These are phyloP conservation scores for Pleurotus giganteus DNA, from an alignment of 768 basidiomycete genomes.

Conservation along the genomic window DNA sequence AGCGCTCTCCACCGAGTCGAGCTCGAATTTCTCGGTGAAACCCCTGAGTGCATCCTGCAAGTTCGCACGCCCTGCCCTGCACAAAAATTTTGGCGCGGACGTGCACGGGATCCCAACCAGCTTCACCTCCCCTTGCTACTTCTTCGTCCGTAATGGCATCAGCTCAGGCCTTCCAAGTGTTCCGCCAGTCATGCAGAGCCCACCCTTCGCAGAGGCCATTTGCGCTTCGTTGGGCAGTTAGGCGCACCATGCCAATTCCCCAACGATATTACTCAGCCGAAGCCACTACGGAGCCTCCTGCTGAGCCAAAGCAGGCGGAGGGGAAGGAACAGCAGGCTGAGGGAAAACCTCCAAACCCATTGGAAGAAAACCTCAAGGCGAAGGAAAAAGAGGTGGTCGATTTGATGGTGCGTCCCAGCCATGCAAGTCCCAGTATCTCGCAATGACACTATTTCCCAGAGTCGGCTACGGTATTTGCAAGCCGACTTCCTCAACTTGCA, in stretches of 20 bases:
- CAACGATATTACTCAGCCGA: constrained; percentile 62
- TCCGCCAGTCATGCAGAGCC: constrained; percentile 56
- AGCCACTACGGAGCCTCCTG: constrained; percentile 26
- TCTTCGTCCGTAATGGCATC: constrained; percentile 43
- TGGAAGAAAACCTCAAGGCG: constrained; percentile 64
- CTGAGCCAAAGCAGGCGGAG: constrained; percentile 18
- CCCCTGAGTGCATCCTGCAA: constrained; percentile 1
- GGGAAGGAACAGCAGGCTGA: constrained; percentile 25
- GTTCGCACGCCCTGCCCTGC: background rate
- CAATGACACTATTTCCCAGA: constrained; percentile 40
- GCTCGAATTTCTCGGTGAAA: constrained; percentile 2
- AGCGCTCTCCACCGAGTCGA: too few relatives aligned
- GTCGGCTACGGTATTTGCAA: constrained; percentile 86
- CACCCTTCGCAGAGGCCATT: constrained; percentile 50
- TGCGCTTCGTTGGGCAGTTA: constrained; percentile 32
- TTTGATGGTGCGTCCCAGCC: constrained; percentile 59
- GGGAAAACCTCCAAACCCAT: constrained; percentile 26
- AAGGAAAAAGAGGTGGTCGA: constrained; percentile 83
- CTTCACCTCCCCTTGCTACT: constrained; percentile 13
- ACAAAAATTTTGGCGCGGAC: constrained; percentile 12
- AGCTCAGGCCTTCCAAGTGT: constrained; percentile 44
- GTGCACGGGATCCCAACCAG: constrained; percentile 13
- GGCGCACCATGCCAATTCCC: constrained; percentile 24
- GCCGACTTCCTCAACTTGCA: constrained; percentile 97
- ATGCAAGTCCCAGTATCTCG: constrained; percentile 10